phyloP scores from a whole-genome alignment of 805 yeast species.

The Lipomyces yamanashiensis region DNA sequence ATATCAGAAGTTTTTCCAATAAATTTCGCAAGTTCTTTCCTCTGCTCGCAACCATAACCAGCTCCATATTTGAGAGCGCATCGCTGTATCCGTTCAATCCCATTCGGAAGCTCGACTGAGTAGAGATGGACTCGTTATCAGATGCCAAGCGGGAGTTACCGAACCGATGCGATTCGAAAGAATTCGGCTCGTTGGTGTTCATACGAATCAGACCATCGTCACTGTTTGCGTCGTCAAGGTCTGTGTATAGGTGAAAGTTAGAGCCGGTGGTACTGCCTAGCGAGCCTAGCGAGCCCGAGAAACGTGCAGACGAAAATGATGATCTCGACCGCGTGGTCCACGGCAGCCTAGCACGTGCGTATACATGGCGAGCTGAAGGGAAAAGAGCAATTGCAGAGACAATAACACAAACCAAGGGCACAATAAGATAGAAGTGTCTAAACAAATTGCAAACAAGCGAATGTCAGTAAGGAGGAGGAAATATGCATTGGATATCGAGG shows the following conservation, averaged over 20 bases:
- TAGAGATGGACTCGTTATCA: constrained; percentile 5
- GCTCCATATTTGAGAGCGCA: constrained; percentile 3
- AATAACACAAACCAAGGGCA: constrained; percentile 1
- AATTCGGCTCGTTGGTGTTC: constrained; percentile 6
- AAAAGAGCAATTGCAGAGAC: constrained; percentile 4
- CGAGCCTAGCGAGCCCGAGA: background rate
- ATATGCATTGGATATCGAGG: background rate
- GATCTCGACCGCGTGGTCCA: constrained; percentile 12
- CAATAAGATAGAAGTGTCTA: background rate
- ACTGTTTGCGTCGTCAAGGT: constrained; percentile 11
- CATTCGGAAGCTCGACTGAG: constrained; percentile 3
- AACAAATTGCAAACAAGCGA: background rate
- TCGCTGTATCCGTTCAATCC: constrained; percentile 4
- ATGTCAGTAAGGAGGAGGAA: background rate
- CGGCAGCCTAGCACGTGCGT: background rate
- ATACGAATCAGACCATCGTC: constrained; percentile 5
- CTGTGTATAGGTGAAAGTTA: background rate
- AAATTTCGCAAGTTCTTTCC: background rate
- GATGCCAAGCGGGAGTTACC: background rate
- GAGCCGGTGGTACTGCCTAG: constrained; percentile 1
- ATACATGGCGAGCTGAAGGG: background rate
- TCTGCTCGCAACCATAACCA: constrained; percentile 4
- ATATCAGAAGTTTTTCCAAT: constrained; percentile 2
- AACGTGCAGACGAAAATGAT: background rate
- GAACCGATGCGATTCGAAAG: background rate